Percentiles rank a stretch among this genome's conserved stretches.
Evolutionary conservation across 148 eudicot genomes (phyloP).

Genomic region (Agrostemma githago): DNA sequence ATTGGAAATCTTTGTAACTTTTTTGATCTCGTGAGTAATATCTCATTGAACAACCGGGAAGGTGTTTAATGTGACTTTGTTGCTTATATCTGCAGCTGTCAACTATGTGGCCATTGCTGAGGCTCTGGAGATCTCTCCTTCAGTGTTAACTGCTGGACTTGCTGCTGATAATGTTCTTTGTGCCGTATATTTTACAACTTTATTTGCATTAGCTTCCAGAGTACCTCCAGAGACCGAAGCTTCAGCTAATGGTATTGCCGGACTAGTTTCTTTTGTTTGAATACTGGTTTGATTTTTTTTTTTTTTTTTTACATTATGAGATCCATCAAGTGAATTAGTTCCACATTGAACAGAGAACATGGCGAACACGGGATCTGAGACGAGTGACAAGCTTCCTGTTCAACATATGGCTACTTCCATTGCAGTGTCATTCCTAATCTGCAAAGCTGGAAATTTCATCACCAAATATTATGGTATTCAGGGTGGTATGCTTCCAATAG

Average conservation of each 20-base stretch:
- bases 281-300: background rate
- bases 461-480: conserved; percentile 44
- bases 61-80: conserved; percentile 18
- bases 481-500: conserved; percentile 73
- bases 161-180: conserved; percentile 97
- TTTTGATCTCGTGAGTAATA: background rate
- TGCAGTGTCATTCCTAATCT: conserved; percentile 70
- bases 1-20: background rate
- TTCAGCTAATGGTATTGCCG: conserved; percentile 44
- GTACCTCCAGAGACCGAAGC: conserved; percentile 65
- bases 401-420: conserved; percentile 66
- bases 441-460: conserved; percentile 57
- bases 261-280: background rate
- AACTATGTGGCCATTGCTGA: conserved; percentile 84
- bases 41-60: background rate
- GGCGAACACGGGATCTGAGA: conserved; percentile 24
- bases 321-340: conserved; percentile 9
- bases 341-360: conserved; percentile 36
- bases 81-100: conserved; percentile 57
- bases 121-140: conserved; percentile 72
- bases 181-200: conserved; percentile 71
- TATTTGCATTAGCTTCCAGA: conserved; percentile 76
- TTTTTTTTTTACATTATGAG: background rate
- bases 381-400: conserved; percentile 44
- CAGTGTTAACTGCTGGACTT: conserved; percentile 87